phyloP scores from a whole-genome alignment of 176 grass and related monocot genomes.

The Carex cristatella region DNA sequence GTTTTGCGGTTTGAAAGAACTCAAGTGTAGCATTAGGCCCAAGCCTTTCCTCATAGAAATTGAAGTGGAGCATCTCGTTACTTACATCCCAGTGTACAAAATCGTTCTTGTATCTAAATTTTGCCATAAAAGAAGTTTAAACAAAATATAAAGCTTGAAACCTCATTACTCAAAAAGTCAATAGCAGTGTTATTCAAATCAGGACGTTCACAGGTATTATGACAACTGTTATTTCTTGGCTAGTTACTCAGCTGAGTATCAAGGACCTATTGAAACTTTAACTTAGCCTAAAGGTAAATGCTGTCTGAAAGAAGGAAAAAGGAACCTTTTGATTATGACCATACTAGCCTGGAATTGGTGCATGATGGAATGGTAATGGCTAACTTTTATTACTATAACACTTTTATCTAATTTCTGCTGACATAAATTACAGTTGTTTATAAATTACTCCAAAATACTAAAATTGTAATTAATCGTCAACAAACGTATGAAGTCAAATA shows the following conservation, averaged over 20 bases:
- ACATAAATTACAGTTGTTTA: not conserved
- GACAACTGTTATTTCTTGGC: not conserved
- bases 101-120: slow-evolving; percentile 64
- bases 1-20: slow-evolving; percentile 64
- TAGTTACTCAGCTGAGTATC: not conserved
- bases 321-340: not conserved
- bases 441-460: not conserved
- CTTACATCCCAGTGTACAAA: slow-evolving; percentile 96
- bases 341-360: not conserved
- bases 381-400: not conserved
- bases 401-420: not conserved
- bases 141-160: not conserved
- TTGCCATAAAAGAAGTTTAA: not conserved
- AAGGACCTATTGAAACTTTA: not conserved
- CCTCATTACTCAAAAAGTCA: not conserved
- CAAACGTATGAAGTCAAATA: not conserved
- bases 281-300: not conserved
- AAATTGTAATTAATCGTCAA: not conserved
- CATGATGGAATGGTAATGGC: not conserved
- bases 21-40: slow-evolving; percentile 55
- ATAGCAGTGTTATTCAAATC: not conserved
- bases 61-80: slow-evolving; percentile 94
- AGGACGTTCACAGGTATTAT: not conserved
- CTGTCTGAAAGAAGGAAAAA: not conserved
- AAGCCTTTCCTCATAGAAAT: slow-evolving; percentile 77